Conservation (phyloP, 2,329 filamentous ascomycete genomes). For the Microdochium paspali region DNA sequence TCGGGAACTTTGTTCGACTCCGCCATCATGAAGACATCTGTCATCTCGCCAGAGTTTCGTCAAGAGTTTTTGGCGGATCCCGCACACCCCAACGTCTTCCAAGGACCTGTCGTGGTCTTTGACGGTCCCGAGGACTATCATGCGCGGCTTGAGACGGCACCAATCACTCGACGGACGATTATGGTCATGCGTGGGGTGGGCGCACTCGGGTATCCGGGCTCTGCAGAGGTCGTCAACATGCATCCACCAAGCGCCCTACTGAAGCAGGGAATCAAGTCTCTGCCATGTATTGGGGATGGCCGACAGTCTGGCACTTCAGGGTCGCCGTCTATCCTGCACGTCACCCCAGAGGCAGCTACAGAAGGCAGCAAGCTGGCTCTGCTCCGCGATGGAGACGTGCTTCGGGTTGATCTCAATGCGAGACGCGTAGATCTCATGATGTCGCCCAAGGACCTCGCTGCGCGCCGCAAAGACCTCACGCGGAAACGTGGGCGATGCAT, state of each 20-base stretch:
- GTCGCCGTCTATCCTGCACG: slow-evolving; percentile 45
- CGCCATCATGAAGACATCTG: slow-evolving; percentile 43
- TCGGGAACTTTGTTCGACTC: slow-evolving; percentile 37
- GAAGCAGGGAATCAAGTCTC: slow-evolving; percentile 31
- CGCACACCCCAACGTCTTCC: slow-evolving; percentile 35
- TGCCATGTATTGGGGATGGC: slow-evolving; percentile 44
- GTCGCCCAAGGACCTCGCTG: slow-evolving; percentile 27
- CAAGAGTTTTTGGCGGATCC: slow-evolving; percentile 33
- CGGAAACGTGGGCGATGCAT: slow-evolving; percentile 24
- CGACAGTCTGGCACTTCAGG: slow-evolving; percentile 45
- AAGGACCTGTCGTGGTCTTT: slow-evolving; percentile 35
- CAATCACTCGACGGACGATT: slow-evolving; percentile 30
- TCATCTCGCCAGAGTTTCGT: slow-evolving; percentile 34
- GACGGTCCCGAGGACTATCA: slow-evolving; percentile 41
- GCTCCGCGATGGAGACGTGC: slow-evolving; percentile 35
- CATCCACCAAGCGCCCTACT: slow-evolving; percentile 33
- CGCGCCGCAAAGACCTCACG: slow-evolving; percentile 26
- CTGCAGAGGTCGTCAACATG: slow-evolving; percentile 44
- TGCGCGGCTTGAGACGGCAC: slow-evolving; percentile 28
- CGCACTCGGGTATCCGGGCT: slow-evolving; percentile 38
- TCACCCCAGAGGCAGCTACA: slow-evolving; percentile 42
- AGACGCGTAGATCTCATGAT: slow-evolving; percentile 38
- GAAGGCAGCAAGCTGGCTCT: slow-evolving; percentile 40
- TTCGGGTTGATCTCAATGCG: slow-evolving; percentile 39
- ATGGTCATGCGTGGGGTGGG: slow-evolving; percentile 39